Percentiles rank a stretch among this genome's conserved stretches.
These are phyloP conservation scores for Alternaria sp. DNA, from an alignment of 2,329 filamentous ascomycete species.

Conservation along the genomic window DNA sequence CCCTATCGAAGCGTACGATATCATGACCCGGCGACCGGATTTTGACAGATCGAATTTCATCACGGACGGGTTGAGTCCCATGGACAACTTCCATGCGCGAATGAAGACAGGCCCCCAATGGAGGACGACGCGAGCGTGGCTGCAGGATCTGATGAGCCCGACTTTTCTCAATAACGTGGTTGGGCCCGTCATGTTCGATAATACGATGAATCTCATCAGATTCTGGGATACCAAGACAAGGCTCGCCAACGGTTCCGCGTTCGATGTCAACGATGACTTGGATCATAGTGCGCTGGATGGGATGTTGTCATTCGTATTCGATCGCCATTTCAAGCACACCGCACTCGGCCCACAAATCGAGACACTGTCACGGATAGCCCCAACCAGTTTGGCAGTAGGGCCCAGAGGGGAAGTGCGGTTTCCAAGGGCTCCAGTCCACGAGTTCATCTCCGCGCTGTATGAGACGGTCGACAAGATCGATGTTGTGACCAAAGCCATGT, in stretches of 20 bases:
- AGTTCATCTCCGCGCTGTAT: background rate
- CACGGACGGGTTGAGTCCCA: slow-evolving; percentile 34
- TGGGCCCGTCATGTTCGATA: background rate
- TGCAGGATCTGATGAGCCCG: background rate
- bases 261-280: background rate
- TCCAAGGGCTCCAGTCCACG: background rate
- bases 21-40: slow-evolving; percentile 11
- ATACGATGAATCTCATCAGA: background rate
- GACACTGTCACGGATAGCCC: background rate
- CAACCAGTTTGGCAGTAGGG: background rate
- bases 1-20: slow-evolving; percentile 4
- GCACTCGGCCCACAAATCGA: background rate
- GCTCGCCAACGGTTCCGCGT: background rate
- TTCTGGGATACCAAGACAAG: background rate
- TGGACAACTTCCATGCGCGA: slow-evolving; percentile 25
- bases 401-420: background rate
- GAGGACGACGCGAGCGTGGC: slow-evolving; percentile 7
- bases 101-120: slow-evolving; percentile 36
- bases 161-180: background rate
- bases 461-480: slow-evolving; percentile 3
- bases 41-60: slow-evolving; percentile 9
- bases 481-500: background rate
- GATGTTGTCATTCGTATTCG: background rate
- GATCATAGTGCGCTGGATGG: slow-evolving; percentile 1
- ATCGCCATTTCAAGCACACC: background rate